Percentiles rank a stretch among this genome's conserved stretches.
These are phyloP conservation scores for Lolium perenne DNA, from an alignment of 176 grass and related monocot genomes.

Conservation along the genomic window DNA sequence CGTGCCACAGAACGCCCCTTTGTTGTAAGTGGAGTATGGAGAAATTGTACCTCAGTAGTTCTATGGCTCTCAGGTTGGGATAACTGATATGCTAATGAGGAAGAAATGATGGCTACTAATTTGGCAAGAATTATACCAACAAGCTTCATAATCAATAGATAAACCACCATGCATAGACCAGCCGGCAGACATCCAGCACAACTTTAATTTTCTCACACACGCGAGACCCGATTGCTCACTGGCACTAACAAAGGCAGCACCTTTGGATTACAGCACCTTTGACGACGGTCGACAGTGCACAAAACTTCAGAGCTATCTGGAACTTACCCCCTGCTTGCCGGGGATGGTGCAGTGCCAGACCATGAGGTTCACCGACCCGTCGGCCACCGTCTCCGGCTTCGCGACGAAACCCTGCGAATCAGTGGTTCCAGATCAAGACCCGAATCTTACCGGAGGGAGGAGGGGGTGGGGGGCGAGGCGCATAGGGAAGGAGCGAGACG, in stretches of 20 bases:
- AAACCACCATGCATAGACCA: neutral
- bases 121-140: neutral
- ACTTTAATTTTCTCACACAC: neutral
- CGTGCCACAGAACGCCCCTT: neutral
- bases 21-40: neutral
- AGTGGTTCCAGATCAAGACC: conserved; percentile 25
- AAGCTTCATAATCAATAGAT: neutral
- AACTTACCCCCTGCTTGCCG: conserved; percentile 67
- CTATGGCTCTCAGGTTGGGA: neutral
- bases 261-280: neutral
- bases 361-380: conserved; percentile 75
- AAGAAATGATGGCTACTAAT: neutral
- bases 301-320: no score
- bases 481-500: neutral
- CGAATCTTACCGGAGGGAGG: conserved; percentile 1
- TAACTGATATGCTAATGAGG: neutral
- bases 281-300: no score
- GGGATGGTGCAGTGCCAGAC: conserved; percentile 70
- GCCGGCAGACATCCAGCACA: neutral
- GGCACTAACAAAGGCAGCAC: neutral
- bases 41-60: neutral
- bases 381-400: conserved; percentile 56
- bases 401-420: conserved; percentile 62
- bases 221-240: neutral
- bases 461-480: no score